These are phyloP conservation scores for Paracamarosporium sp. DNA, from an alignment of 2,329 filamentous ascomycete genomes.

Conservation along the genomic window DNA sequence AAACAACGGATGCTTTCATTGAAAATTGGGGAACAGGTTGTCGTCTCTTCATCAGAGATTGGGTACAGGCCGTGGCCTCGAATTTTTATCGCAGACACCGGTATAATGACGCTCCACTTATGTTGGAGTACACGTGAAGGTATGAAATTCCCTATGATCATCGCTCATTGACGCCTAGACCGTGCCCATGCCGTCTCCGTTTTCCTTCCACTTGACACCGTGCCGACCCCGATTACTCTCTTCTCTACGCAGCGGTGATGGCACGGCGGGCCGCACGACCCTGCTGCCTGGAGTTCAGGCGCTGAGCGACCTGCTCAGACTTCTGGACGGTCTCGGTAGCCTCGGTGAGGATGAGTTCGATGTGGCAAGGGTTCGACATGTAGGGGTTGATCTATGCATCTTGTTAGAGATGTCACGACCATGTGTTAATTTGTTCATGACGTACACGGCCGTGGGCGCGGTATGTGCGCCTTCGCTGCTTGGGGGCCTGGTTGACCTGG, in stretches of 20 bases:
- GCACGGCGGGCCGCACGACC: slow-evolving; percentile 69
- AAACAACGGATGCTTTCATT: background rate
- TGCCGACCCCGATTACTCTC: slow-evolving; percentile 18
- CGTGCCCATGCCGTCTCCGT: slow-evolving; percentile 43
- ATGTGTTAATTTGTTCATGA: slow-evolving; percentile 41
- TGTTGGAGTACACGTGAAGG: slow-evolving; percentile 41
- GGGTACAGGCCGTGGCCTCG: slow-evolving; percentile 42
- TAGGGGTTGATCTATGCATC: slow-evolving; percentile 92
- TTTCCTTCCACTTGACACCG: slow-evolving; percentile 28
- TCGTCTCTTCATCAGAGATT: slow-evolving; percentile 28
- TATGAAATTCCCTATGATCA: slow-evolving; percentile 48
- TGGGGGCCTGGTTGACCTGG: slow-evolving; percentile 99
- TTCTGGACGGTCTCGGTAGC: slow-evolving; percentile 95
- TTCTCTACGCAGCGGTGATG: slow-evolving; percentile 62
- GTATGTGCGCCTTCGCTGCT: slow-evolving; percentile 99
- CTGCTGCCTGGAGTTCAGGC: slow-evolving; percentile 91
- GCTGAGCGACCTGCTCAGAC: slow-evolving; percentile 71
- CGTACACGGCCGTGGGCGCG: slow-evolving; percentile 99
- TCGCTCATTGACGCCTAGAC: slow-evolving; percentile 49
- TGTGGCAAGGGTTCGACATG: slow-evolving; percentile 99
- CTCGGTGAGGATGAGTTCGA: slow-evolving; percentile 99
- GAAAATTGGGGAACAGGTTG: slow-evolving; percentile 35
- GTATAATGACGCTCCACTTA: slow-evolving; percentile 48
- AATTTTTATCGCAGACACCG: slow-evolving; percentile 46
- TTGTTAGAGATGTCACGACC: slow-evolving; percentile 13